Base-by-base conservation (phyloP, 306 rosid species). In the Corylus heterophylla region DNA sequence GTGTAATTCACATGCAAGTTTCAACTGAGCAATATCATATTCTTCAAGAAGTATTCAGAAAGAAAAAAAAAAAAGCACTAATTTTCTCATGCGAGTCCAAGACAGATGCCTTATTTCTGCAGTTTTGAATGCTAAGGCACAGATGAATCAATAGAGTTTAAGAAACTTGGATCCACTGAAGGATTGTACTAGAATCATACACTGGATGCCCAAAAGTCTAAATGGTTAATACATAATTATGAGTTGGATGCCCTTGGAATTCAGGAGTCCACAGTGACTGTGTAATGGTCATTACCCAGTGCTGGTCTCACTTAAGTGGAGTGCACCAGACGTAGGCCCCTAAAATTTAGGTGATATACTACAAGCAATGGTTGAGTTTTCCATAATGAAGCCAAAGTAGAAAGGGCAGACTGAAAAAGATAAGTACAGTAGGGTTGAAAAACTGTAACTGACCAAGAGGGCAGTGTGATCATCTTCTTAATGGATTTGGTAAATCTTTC, bases 401-500 rank as follows among this genome's bases (percentile, higher is more conserved):
- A 56, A 61, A 80, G 49, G 29, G 27, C 59, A 4, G 17, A 35
- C 18, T 49, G 44, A n/a, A 39, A 39, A 37, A 9, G 49, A 16
- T 25, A n/a, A 78, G 54, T 31, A 44, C 16, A 64, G 37, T 49
- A 47, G 49, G 42, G 49, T 16, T 17, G 54, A 47, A 9, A 31
- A 29, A 61, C 8, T 67, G 74, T 75, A 74, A 55, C 51, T 48
- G 14, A 76, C 73, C 67, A 62, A 13, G 59, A 8, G 25, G 61
- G 73, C 77, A 37, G 50, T 17, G 2, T 18, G 27, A 67, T 18
- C 51, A 42, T 42, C 14, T 68, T 37, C 39, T 42, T 42, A n/a
- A 59, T 42, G 69, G 76, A 47, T 39, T 31, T 69, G 54, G 51
- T 71, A 49, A 66, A 76, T 62, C 76, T 78, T 61, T 78, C 71